Conservation (phyloP, 1,284 basidiomycete genomes). For the Chalciporus sp. region DNA sequence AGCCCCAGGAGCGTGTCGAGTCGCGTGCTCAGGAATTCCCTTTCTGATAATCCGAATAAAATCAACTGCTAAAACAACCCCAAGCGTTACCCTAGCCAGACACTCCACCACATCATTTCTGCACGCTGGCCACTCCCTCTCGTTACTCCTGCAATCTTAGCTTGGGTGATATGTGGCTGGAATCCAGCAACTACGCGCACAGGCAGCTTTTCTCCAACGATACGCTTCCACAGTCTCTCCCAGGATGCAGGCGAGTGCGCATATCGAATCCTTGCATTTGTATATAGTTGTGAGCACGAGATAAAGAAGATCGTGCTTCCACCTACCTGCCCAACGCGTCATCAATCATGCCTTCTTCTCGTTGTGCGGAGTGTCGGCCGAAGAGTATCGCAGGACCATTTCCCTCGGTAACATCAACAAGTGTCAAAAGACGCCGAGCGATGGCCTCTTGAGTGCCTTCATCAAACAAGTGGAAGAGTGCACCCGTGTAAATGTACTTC, state of each 20-base stretch:
- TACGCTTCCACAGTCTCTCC: constrained; percentile 3
- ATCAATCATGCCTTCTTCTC: constrained; percentile 1
- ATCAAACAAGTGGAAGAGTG: constrained; percentile 42
- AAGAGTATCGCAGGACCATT: constrained; percentile 10
- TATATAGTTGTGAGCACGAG: not conserved
- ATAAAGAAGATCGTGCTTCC: not conserved
- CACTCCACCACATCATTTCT: constrained; percentile 2
- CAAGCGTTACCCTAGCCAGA: not conserved
- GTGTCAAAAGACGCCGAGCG: constrained; percentile 31
- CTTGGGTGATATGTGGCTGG: not conserved
- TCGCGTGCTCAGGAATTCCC: no score
- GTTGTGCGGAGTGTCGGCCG: constrained; percentile 3
- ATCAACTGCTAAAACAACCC: no score
- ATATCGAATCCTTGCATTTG: constrained; percentile 1
- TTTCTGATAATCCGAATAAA: no score
- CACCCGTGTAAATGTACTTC: constrained; percentile 35
- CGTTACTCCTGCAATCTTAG: no score
- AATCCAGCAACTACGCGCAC: not conserved
- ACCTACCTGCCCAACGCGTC: not conserved
- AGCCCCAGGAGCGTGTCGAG: no score
- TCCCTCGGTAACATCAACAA: constrained; percentile 28
- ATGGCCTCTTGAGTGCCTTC: constrained; percentile 37
- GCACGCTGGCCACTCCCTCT: not conserved
- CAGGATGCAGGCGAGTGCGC: constrained; percentile 8
- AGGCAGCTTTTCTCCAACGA: not conserved